A percentile compares a stretch with the other conserved stretches of the same genome.
These are phyloP conservation scores for Tylopilus vinaceipallidus DNA, from an alignment of 768 basidiomycete species.

Conservation along the genomic window DNA sequence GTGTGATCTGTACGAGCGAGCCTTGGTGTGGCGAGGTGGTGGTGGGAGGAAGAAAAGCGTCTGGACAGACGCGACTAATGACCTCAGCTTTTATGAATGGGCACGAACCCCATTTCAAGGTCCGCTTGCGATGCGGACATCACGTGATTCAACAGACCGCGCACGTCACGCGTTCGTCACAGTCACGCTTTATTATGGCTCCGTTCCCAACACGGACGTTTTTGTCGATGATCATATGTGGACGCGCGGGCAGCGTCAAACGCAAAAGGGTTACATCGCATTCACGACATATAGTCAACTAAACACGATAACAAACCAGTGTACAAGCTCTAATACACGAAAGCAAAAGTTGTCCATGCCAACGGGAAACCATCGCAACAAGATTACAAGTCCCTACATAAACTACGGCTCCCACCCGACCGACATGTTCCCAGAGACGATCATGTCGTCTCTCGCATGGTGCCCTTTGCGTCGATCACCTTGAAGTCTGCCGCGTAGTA, in stretches of 20 bases:
- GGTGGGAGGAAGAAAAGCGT: conserved; percentile 32
- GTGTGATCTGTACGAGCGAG: conserved; percentile 16
- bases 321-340: neutral
- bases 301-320: conserved; percentile 1
- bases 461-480: conserved; percentile 28
- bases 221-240: no score
- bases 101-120: conserved; percentile 32
- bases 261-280: neutral
- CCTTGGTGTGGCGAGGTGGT: conserved; percentile 22
- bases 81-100: conserved; percentile 35
- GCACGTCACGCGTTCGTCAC: conserved; percentile 34
- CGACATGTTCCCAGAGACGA: neutral
- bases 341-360: neutral
- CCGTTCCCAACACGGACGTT: no score
- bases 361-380: neutral
- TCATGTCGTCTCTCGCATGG: conserved; percentile 11
- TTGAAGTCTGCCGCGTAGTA: conserved; percentile 56
- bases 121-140: conserved; percentile 26
- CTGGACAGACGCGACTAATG: conserved; percentile 26
- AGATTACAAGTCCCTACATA: neutral
- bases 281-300: neutral
- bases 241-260: no score
- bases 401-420: neutral
- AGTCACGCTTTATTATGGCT: conserved; percentile 21
- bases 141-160: conserved; percentile 38